Base-by-base conservation (phyloP, 2,329 filamentous ascomycete genomes). In the Trichoderma semiorbis region DNA sequence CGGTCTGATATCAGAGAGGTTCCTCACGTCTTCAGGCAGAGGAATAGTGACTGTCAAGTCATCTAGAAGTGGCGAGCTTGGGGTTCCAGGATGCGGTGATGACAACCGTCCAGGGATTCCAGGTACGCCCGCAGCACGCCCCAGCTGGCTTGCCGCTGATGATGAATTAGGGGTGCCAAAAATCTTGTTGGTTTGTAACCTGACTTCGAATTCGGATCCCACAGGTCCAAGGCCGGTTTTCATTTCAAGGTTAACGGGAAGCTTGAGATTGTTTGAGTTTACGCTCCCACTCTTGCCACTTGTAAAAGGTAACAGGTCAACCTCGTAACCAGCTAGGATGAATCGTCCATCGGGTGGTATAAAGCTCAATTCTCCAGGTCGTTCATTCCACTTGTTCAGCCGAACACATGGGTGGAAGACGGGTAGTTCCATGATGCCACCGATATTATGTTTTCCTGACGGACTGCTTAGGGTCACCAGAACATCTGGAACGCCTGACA, bases 351-450 rank as follows among this genome's bases (percentile, higher is more conserved):
- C 96, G 0, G 96, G 96, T 2, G 96, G 96, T 14, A 99, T 89
- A 78, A 99, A 99, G 78, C 93, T 97, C n/a, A 99, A 85, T 75
- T 97, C 93, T 3, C 96, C 96, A 0, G 95, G 94, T 70, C 90
- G 89, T 76, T 97, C 93, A 76, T 91, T 91, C 96, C 96, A 99
- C 74, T 91, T 88, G n/a, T 92, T 92, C 3, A 99, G 84, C 21
- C 96, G 88, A 10, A 99, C 96, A 77, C 96, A 98, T 0, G 96
- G 96, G 79, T 99, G 96, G 77, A 99, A 99, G 0, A 98, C 94
- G 1, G 95, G 96, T 2, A 97, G 84, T 75, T 97, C 92, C 80
- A 99, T 89, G 43, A 95, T 88, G 74, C 88, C 89, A 18, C 85
- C 87, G 63, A 98, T 86, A 65, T 91, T 91, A 78, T 93, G 91